These are phyloP conservation scores for Graphilbum ipis-grandicollis DNA, from an alignment of 2,329 filamentous ascomycete species.

Conservation along the genomic window DNA sequence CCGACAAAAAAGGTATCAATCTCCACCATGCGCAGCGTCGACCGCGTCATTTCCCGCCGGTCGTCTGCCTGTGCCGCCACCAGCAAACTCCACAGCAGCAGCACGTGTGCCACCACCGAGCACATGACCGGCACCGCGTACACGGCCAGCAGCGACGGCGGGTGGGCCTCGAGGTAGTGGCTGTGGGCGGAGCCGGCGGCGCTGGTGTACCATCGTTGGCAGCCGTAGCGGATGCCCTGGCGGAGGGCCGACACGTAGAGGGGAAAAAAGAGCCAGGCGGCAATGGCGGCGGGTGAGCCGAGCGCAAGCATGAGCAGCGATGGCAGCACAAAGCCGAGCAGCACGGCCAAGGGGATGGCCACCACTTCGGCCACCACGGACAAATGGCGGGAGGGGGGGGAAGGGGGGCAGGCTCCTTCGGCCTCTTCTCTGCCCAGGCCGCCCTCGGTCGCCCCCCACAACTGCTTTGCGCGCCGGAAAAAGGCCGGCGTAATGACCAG, in stretches of 20 bases:
- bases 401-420: too few species aligned
- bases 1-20: slow-evolving; percentile 27
- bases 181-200: slow-evolving; percentile 8
- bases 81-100: slow-evolving; percentile 21
- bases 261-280: slow-evolving; percentile 34
- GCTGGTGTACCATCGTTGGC: too few species aligned
- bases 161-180: slow-evolving; percentile 25
- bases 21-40: slow-evolving; percentile 25
- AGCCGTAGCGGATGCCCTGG: slow-evolving; percentile 15
- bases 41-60: slow-evolving; percentile 30
- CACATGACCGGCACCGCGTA: slow-evolving; percentile 26
- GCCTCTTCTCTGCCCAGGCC: too few species aligned
- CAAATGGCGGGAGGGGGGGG: slow-evolving; percentile 19
- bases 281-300: slow-evolving; percentile 18
- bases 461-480: slow-evolving; percentile 21
- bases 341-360: slow-evolving; percentile 33
- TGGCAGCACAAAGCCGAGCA: slow-evolving; percentile 28
- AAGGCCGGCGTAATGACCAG: slow-evolving; percentile 32
- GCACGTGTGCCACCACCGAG: slow-evolving; percentile 23
- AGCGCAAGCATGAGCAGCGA: slow-evolving; percentile 27
- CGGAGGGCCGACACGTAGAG: slow-evolving; percentile 28
- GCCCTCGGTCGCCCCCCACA: slow-evolving; percentile 11
- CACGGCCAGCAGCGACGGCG: slow-evolving; percentile 19
- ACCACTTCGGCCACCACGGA: slow-evolving; percentile 31
- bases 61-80: slow-evolving; percentile 29